Base-by-base conservation (phyloP, 805 yeast species). In the Naumovozyma baii region DNA sequence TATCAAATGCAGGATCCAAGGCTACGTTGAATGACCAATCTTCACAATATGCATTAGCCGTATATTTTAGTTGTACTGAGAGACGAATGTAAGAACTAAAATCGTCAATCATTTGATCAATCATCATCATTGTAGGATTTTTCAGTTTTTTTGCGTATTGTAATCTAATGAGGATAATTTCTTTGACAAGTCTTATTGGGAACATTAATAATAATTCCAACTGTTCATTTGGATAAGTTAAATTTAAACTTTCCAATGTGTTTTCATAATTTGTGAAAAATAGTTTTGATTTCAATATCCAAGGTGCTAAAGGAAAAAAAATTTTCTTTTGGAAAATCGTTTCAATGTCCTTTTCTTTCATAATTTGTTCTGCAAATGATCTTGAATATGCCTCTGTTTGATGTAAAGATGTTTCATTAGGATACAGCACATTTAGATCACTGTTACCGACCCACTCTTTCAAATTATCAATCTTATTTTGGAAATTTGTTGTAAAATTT, bases 101-200 rank as follows among this genome's bases (percentile, higher is more conserved):
- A 57, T 86, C 95, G 33, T 78, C 87, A 44, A 90, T 75, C 72
- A 86, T 81, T 61, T 88, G 96, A 61, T 92, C 98, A 50, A 92
- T 84, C 80, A 87, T 84, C 87, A 86, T 83, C 78, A 88, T 75
- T 0, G 96, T 87, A 1, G 96, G 95, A 50, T 82, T 83, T 39
- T 73, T 76, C 37, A 90, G 63, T 52, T 81, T 82, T 55, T 74
- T 71, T 2, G 96, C 95, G 55, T 84, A 87, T 2, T 72, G 67
- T 34, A 90, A 67, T 48, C 97, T 72, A 30, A 83, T 73, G 29
- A 73, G 72, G 33, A 90, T 80, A 38, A 85, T 73, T 51, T 85
- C 95, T 53, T 80, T 81, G 49, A 88, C 78, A 35, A 92, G 66
- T 45, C 76, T 76, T 49, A 85, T 69, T 1, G 97, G 96, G 46